Percentiles rank a stretch among this genome's conserved stretches.
Conservation (phyloP, 495 filamentous ascomycete species). For the Aspergillus sparsus region DNA sequence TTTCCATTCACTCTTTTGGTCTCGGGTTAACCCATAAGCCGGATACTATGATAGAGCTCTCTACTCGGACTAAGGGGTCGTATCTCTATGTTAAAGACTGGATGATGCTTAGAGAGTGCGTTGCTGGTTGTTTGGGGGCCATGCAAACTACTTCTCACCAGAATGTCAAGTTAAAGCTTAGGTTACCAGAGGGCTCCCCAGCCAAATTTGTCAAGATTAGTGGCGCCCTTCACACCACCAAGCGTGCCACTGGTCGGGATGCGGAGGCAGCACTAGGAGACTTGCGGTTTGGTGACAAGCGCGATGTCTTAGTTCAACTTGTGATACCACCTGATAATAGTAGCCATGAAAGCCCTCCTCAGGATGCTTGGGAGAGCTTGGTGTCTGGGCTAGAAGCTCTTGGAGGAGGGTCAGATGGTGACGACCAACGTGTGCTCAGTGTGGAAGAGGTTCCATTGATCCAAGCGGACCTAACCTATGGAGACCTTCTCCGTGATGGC, state of each 20-base stretch:
- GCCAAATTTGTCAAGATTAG: slow-evolving; percentile 99
- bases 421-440: slow-evolving; percentile 79
- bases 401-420: slow-evolving; percentile 84
- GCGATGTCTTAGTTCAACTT: slow-evolving; percentile 93
- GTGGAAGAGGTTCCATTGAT: slow-evolving; percentile 96
- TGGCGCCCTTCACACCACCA: slow-evolving; percentile 93
- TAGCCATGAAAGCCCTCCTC: slow-evolving; percentile 81
- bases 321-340: slow-evolving; percentile 88
- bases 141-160: slow-evolving; percentile 97
- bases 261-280: slow-evolving; percentile 93
- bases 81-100: slow-evolving; percentile 99
- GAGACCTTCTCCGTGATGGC: slow-evolving; percentile 91
- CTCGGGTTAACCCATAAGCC: slow-evolving; percentile 97
- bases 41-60: slow-evolving; percentile 97
- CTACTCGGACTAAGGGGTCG: slow-evolving; percentile 91
- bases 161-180: slow-evolving; percentile 95
- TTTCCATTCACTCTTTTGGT: slow-evolving; percentile 95
- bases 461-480: slow-evolving; percentile 91
- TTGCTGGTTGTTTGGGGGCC: slow-evolving; percentile 92
- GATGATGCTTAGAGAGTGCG: slow-evolving; percentile 99
- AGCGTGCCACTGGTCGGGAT: slow-evolving; percentile 94
- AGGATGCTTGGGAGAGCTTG: slow-evolving; percentile 96
- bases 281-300: slow-evolving; percentile 94
- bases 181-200: slow-evolving; percentile 91
- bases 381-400: slow-evolving; percentile 94